phyloP scores from a whole-genome alignment of 108 stramenopile species.

The Cyclotella cryptica region DNA sequence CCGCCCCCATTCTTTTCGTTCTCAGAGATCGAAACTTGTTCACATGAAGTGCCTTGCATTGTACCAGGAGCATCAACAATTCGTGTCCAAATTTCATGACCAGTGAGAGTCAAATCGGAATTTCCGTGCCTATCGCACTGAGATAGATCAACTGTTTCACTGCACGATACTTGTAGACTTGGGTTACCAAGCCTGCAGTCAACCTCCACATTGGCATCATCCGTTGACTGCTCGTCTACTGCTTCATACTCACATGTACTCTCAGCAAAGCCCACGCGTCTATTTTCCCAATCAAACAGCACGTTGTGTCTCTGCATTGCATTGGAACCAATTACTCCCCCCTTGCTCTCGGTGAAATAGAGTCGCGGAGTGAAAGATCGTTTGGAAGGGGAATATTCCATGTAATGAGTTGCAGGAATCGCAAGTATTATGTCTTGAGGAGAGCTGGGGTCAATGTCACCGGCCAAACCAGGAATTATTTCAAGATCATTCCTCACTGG shows the following conservation, averaged over 20 bases:
- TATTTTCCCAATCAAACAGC: conserved; percentile 82
- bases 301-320: conserved; percentile 93
- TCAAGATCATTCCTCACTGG: conserved; percentile 23
- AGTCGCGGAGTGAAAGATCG: conserved; percentile 78
- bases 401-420: conserved; percentile 38
- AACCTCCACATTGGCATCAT: conserved; percentile 24
- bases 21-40: conserved; percentile 35
- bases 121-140: conserved; percentile 15
- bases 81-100: conserved; percentile 73
- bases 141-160: conserved; percentile 47
- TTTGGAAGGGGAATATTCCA: conserved; percentile 37
- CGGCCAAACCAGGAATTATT: conserved; percentile 35
- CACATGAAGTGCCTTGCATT: conserved; percentile 55
- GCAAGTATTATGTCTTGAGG: conserved; percentile 60
- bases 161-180: conserved; percentile 40
- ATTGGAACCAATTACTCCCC: conserved; percentile 94
- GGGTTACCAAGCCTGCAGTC: conserved; percentile 46
- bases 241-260: conserved; percentile 50
- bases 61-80: conserved; percentile 63
- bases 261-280: conserved; percentile 85
- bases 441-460: conserved; percentile 59
- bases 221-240: conserved; percentile 13
- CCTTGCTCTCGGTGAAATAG: conserved; percentile 88
- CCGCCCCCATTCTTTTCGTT: conserved; percentile 34
- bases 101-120: conserved; percentile 59